Evolutionary conservation across 1,139 yeast species (phyloP).

Genomic region (Suhomyces bokatorum): DNA sequence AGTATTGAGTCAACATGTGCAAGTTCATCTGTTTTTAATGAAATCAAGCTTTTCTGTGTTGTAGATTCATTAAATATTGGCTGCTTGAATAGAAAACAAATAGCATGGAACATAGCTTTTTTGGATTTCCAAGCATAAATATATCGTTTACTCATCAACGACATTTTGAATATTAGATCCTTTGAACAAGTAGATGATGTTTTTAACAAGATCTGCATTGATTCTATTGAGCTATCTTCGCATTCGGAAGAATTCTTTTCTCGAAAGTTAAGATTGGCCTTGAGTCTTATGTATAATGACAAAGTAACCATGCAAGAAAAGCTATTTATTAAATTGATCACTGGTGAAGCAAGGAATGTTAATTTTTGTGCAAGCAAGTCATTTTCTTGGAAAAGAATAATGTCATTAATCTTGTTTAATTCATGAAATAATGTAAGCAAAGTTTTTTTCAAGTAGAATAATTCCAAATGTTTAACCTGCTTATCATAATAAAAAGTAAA

Average conservation of each 20-base stretch:
- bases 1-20: not conserved
- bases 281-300: conserved; percentile 10
- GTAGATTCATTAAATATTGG: conserved; percentile 4
- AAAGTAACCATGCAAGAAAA: conserved; percentile 14
- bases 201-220: conserved; percentile 8
- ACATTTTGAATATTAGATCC: conserved; percentile 7
- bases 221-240: not conserved
- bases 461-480: conserved; percentile 20
- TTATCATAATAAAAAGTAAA: conserved; percentile 28
- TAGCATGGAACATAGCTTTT: conserved; percentile 16
- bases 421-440: conserved; percentile 22
- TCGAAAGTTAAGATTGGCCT: not conserved
- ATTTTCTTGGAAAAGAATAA: conserved; percentile 7
- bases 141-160: conserved; percentile 17
- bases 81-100: conserved; percentile 9
- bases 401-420: conserved; percentile 14
- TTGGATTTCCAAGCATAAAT: conserved; percentile 22
- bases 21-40: conserved; percentile 9
- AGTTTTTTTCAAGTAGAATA: conserved; percentile 28
- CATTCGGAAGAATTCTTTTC: not conserved
- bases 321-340: conserved; percentile 13
- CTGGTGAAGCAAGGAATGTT: conserved; percentile 14
- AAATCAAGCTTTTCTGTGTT: conserved; percentile 1
- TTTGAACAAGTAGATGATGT: conserved; percentile 8
- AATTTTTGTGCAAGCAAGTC: conserved; percentile 13